These are phyloP conservation scores for Colletotrichum acutatum DNA, from an alignment of 2,329 filamentous ascomycete genomes.

Conservation along the genomic window DNA sequence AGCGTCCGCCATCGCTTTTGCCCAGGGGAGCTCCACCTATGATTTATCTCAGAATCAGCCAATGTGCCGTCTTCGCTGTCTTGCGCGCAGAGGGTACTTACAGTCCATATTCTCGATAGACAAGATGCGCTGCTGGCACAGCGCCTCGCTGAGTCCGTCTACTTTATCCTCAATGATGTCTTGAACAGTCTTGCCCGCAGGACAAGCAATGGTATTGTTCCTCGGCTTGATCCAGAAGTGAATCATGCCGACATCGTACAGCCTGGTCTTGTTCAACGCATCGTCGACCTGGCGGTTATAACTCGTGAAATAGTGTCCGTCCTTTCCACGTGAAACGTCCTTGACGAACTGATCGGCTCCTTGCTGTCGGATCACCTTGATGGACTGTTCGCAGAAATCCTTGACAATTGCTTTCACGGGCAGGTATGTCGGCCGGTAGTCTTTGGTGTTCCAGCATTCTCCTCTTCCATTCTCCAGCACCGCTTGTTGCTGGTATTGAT, in stretches of 20 bases:
- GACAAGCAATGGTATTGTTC: background rate
- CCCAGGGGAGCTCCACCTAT: slow-evolving; percentile 3
- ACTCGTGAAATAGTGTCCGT: slow-evolving; percentile 23
- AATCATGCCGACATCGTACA: slow-evolving; percentile 12
- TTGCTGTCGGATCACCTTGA: background rate
- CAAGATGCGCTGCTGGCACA: background rate
- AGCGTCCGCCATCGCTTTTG: background rate
- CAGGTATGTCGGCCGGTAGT: slow-evolving; percentile 5
- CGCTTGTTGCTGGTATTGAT: background rate
- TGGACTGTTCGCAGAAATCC: slow-evolving; percentile 10
- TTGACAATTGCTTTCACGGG: background rate
- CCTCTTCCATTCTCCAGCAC: slow-evolving; percentile 6
- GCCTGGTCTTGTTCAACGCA: background rate
- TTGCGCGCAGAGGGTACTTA: background rate
- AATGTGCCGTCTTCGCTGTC: background rate
- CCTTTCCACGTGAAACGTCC: background rate
- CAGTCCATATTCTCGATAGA: slow-evolving; percentile 9
- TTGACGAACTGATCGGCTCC: background rate
- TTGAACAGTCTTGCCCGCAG: background rate
- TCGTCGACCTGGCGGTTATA: slow-evolving; percentile 12
- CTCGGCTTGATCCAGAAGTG: slow-evolving; percentile 24
- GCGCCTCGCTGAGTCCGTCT: background rate
- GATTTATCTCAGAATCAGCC: background rate
- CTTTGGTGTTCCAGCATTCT: slow-evolving; percentile 16
- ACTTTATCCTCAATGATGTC: background rate